These are phyloP conservation scores for Candida sithepensis DNA, from an alignment of 805 yeast genomes.

Conservation along the genomic window DNA sequence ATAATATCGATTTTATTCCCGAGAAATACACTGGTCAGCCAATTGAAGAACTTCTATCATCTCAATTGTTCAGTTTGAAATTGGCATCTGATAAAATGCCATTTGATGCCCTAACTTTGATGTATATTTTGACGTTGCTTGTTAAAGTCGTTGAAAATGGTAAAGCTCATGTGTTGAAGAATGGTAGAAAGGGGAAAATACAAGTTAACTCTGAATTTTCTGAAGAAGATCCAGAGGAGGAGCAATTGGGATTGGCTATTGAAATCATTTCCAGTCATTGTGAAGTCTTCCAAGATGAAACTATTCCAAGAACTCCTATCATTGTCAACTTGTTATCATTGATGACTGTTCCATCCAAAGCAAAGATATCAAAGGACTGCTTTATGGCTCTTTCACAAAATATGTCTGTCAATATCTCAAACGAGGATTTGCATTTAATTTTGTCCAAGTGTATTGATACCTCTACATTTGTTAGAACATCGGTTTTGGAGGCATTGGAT, in stretches of 20 bases:
- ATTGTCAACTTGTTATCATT: conserved; percentile 60
- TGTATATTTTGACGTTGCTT: conserved; percentile 73
- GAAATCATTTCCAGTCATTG: conserved; percentile 70
- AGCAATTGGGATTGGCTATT: conserved; percentile 70
- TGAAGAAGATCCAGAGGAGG: conserved; percentile 87
- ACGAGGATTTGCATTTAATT: conserved; percentile 55
- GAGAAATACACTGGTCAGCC: conserved; percentile 48
- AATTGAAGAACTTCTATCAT: conserved; percentile 49
- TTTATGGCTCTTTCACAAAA: conserved; percentile 73
- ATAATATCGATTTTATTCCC: conserved; percentile 43
- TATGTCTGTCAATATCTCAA: conserved; percentile 58
- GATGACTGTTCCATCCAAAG: conserved; percentile 70
- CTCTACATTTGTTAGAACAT: conserved; percentile 67
- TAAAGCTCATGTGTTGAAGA: conserved; percentile 49
- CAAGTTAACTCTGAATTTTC: conserved; percentile 61
- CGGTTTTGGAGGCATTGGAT: conserved; percentile 81
- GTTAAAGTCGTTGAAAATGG: conserved; percentile 67
- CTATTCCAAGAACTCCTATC: conserved; percentile 67
- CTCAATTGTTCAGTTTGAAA: conserved; percentile 73
- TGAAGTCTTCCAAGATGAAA: conserved; percentile 60
- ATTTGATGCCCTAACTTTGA: conserved; percentile 63
- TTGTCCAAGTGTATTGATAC: conserved; percentile 56
- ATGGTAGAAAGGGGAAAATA: conserved; percentile 45
- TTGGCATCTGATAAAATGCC: conserved; percentile 70
- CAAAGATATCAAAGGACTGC: conserved; percentile 81